These are phyloP conservation scores for Cadophora gregata DNA, from an alignment of 2,329 filamentous ascomycete genomes.

Conservation along the genomic window DNA sequence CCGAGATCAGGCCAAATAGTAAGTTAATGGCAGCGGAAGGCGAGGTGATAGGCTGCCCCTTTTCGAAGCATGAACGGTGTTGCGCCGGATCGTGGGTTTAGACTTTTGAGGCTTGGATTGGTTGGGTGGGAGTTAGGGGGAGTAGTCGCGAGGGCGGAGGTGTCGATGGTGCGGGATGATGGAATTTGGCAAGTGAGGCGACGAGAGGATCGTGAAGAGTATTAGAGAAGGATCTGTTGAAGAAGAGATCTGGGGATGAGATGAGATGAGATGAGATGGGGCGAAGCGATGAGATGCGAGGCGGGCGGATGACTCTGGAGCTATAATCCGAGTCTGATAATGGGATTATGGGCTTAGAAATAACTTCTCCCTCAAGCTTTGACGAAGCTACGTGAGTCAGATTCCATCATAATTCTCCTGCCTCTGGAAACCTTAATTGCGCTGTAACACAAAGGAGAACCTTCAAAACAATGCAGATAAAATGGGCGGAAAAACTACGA, in stretches of 20 bases:
- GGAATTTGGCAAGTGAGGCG: neutral
- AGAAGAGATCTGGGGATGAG: slow-evolving; percentile 11
- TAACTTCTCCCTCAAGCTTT: neutral
- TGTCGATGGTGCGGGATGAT: neutral
- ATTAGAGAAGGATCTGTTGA: neutral
- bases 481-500: neutral
- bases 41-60: slow-evolving; percentile 11
- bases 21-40: neutral
- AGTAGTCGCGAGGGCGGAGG: neutral
- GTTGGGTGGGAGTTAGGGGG: neutral
- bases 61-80: slow-evolving; percentile 5
- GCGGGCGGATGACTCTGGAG: slow-evolving; percentile 7
- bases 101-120: slow-evolving; percentile 1
- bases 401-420: neutral
- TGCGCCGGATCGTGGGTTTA: slow-evolving; percentile 2
- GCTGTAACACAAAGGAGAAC: neutral
- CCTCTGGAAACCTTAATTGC: neutral
- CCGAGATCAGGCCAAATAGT: slow-evolving; percentile 1
- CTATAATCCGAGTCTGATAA: slow-evolving; percentile 8
- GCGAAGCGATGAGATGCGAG: neutral
- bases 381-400: no score
- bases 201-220: neutral
- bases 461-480: neutral
- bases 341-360: neutral
- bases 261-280: neutral